Evolutionary conservation across 2,329 filamentous ascomycete genomes (phyloP).

Genomic region (Colletotrichum cordylinicola): DNA sequence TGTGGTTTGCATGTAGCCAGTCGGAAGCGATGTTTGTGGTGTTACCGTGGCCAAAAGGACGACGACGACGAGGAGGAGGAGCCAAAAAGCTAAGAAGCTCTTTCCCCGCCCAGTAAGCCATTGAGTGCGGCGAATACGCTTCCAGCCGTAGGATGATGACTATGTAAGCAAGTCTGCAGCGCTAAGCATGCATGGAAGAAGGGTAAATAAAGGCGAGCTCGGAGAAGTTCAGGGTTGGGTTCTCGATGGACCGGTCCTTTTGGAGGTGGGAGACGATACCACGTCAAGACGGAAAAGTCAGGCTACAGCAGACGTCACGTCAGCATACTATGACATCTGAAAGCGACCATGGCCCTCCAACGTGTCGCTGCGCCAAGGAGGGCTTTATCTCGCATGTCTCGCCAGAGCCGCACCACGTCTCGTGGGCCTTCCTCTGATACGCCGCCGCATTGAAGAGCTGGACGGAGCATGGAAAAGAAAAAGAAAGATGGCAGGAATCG

Average conservation of each 20-base stretch:
- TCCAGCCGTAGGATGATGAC: neutral
- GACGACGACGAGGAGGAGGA: neutral
- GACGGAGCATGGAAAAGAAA: neutral
- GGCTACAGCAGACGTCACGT: neutral
- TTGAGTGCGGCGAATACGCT: neutral
- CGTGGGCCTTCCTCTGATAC: neutral
- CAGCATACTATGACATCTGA: slow-evolving; percentile 1
- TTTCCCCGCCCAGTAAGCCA: neutral
- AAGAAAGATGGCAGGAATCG: neutral
- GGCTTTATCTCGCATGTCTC: neutral
- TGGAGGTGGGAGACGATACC: neutral
- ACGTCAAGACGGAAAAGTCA: neutral
- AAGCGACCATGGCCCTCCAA: neutral
- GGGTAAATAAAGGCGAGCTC: neutral
- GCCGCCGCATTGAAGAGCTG: neutral
- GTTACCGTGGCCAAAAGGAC: neutral
- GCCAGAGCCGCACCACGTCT: neutral
- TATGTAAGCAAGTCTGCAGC: neutral
- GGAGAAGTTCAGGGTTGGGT: neutral
- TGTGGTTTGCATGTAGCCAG: neutral
- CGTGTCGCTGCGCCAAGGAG: neutral
- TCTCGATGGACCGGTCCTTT: neutral
- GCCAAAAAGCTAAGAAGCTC: neutral
- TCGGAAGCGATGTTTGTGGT: neutral
- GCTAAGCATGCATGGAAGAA: neutral